Evolutionary conservation across 2,329 filamentous ascomycete genomes (phyloP), one percentile per base, ranked within the genome.

Genomic region (Botrytis paeoniae): DNA sequence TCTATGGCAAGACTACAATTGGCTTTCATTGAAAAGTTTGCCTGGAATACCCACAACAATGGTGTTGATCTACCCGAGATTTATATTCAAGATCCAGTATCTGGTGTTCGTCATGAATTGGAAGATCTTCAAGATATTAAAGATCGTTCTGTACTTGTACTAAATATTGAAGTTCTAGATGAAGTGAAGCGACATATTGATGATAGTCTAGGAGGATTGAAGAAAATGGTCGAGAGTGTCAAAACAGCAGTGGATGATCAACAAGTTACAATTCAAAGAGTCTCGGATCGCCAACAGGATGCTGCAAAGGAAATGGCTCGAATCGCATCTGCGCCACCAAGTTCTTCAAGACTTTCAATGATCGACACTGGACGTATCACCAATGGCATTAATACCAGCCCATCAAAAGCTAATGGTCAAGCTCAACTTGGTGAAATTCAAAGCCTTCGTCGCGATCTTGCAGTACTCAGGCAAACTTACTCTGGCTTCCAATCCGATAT

Each of bases 11-110:
- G 95, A 37, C 83, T 99, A 73, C 95, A 99, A 81, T 87, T 99
- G 41, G 95, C 96, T 0, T 99, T 99, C 78, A 99, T 99, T 78
- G 96, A 99, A 78, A 99, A 98, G 81, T 99, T 99, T 80, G 96
- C 95, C 0, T 99, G 97, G 95, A 98, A 97, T 78, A 98, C 95
- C 0, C 95, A 98, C 78, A 92, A 94, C 74, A 97, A 98, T 79
- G 96, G 96, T 12, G 89, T 90, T 22, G 96, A 99, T 80, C 84
- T 99, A 63, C 96, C 96, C 0, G 96, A 99, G 78, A 98, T 99
- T 25, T 98, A 99, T 81, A 96, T 99, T 25, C 96, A 99, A 81
- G 96, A 99, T 81, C 92, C 95, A 0, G 88, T 98, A 3, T 98
- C 96, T 14, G 96, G 96, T 0, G 93, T 99, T n/a, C 92, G 96